Evolutionary conservation across 331 rosid genomes (phyloP), one percentile per base, ranked within the genome.

Genomic region (Pyracantha coccinea): DNA sequence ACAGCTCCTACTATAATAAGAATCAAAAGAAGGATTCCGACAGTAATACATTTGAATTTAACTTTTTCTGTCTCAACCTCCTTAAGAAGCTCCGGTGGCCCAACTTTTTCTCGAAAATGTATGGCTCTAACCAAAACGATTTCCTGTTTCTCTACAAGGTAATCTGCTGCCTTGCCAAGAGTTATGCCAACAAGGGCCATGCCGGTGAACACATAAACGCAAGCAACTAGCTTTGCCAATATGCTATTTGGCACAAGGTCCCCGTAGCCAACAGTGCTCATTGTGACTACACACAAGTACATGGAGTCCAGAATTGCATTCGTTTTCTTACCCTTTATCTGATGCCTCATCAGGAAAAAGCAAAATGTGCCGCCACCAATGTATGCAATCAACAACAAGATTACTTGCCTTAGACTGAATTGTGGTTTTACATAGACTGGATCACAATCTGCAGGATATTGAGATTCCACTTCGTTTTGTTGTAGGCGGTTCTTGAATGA

Each of bases 191-290:
- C 89, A 23, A 93, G 85, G 32, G 85, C 89, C 91, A 89, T 84
- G 52, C 96, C 96, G 17, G 80, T 72, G 86, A 93, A 91, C 45
- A 93, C 98, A 81, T 83, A 89, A 69, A 86, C 25, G 78, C 89
- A 88, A 0, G 98, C 96, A 64, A 93, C 87, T 27, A 91, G 86
- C 69, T 93, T 93, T 41, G 98, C 87, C 60, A 80, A 20, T 6
- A 65, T 15, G 80, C 86, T 89, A 27, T 79, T 54, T 0, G 98
- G 97, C 10, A 91, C 98, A 78, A 93, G 96, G 76, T 93, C 97
- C 12, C 97, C 97, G 61, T 93, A 93, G n/a, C 97, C 98, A 31
- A 93, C 97, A 1, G 96, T 91, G 33, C 93, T 93, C 97, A 93
- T 91, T 41, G 97, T 91, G 58, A 93, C 97, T 66, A 93, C 97